phyloP scores from a whole-genome alignment of 2,329 filamentous ascomycete species.

The Hymenoscyphus repandus region DNA sequence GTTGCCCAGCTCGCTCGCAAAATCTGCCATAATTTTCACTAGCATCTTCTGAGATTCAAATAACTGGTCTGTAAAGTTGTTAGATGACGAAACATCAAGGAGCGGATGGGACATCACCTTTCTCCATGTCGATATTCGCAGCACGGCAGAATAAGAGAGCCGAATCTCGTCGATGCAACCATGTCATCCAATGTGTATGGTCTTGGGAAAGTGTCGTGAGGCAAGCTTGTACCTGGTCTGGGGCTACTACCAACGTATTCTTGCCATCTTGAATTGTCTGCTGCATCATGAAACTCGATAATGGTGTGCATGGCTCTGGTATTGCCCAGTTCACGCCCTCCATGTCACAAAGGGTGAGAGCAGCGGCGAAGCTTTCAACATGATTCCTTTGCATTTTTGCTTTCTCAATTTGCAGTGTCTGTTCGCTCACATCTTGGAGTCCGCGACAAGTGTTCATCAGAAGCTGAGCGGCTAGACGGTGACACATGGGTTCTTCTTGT shows the following conservation, averaged over 20 bases:
- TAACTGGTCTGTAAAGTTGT: conserved; percentile 25
- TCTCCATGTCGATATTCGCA: conserved; percentile 52
- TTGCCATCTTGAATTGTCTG: conserved; percentile 34
- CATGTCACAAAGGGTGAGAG: conserved; percentile 59
- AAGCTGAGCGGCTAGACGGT: conserved; percentile 30
- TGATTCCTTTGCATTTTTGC: conserved; percentile 38
- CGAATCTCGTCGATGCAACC: conserved; percentile 56
- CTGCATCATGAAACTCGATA: conserved; percentile 30
- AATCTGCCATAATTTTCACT: conserved; percentile 25
- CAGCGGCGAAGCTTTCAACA: conserved; percentile 53
- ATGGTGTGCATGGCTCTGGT: conserved; percentile 45
- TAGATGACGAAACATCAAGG: conserved; percentile 6
- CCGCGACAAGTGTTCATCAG: conserved; percentile 31
- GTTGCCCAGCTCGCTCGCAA: conserved; percentile 19
- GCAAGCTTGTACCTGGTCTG: conserved; percentile 41
- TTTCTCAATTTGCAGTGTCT: conserved; percentile 26
- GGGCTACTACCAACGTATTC: conserved; percentile 25
- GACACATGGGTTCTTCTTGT: conserved; percentile 30
- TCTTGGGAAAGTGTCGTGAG: conserved; percentile 47
- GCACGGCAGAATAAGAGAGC: conserved; percentile 58
- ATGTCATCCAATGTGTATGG: conserved; percentile 59
- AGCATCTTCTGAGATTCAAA: conserved; percentile 28
- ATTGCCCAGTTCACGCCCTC: conserved; percentile 44
- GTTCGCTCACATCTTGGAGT: conserved; percentile 25
- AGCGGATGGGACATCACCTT: conserved; percentile 32